phyloP scores from a whole-genome alignment of 2,329 filamentous ascomycete genomes.

The Alternaria conjuncta region DNA sequence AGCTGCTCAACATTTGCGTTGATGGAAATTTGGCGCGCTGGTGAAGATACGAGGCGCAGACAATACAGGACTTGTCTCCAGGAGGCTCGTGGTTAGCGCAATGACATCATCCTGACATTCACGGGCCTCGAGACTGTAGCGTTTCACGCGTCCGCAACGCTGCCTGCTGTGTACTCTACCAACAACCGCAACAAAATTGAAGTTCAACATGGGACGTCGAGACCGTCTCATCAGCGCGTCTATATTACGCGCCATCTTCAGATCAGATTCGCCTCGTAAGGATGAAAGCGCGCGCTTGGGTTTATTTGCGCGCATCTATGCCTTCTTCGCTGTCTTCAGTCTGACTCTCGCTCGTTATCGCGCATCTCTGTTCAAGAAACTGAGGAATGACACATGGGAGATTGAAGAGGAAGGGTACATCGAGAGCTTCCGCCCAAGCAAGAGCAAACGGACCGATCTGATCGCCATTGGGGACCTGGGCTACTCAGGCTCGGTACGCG shows the following conservation, averaged over 20 bases:
- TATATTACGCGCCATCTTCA: slow-evolving; percentile 47
- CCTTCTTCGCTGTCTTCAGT: slow-evolving; percentile 62
- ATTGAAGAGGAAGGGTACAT: slow-evolving; percentile 62
- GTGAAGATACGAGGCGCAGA: not conserved
- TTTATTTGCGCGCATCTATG: slow-evolving; percentile 54
- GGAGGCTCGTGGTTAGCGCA: slow-evolving; percentile 1
- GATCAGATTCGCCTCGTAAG: slow-evolving; percentile 19
- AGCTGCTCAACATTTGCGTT: not conserved
- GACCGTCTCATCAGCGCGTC: slow-evolving; percentile 47
- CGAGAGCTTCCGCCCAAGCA: slow-evolving; percentile 57
- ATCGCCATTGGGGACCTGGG: slow-evolving; percentile 71
- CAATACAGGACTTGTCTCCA: not conserved
- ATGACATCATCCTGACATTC: slow-evolving; percentile 15
- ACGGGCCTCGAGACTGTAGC: not conserved
- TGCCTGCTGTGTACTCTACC: not conserved
- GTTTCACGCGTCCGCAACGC: slow-evolving; percentile 2
- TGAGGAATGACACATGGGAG: slow-evolving; percentile 61
- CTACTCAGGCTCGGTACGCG: slow-evolving; percentile 70
- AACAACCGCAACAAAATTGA: not conserved
- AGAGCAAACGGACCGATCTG: slow-evolving; percentile 53
- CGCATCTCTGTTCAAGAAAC: slow-evolving; percentile 57
- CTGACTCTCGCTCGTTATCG: slow-evolving; percentile 57
- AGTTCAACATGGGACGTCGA: slow-evolving; percentile 42
- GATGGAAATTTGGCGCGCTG: not conserved
- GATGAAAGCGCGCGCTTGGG: slow-evolving; percentile 29